Evolutionary conservation across 192 early-diverging fungal species (phyloP), one percentile per base, ranked within the genome.

Genomic region (Backusella australiensis): DNA sequence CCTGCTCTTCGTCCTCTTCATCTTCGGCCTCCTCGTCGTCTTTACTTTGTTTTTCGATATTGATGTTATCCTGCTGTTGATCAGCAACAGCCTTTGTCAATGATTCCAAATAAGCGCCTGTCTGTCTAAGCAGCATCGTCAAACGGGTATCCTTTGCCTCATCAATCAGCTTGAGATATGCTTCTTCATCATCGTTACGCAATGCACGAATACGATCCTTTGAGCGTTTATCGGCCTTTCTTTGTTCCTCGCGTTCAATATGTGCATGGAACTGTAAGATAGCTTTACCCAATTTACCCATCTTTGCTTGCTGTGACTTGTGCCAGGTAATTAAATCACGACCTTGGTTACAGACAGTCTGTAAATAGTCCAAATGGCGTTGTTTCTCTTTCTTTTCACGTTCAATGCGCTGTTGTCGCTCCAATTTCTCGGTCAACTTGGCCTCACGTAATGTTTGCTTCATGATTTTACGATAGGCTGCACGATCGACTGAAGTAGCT

Each of bases 131-230:
- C 79, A 99, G 81, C 77, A 95, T 91, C 32, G 93, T 91, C 71
- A 99, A 94, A 78, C 98, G 95, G 32, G 91, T 98, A 80, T 99
- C 96, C 85, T 99, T 99, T 44, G 93, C 92, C 85, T 96, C 85
- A 81, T 98, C 96, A 69, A 99, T 87, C 59, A 99, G 89, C 77
- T 95, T 93, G 70, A 98, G 81, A 81, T 99, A 99, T 12, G 95
- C 96, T 72, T 96, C 97, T 81, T 99, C 98, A 83, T 99, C 96
- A 87, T 97, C 95, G 65, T 92, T 94, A 84, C 94, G 93, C 71
- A 99, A 87, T 32, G 98, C 98, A 77, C 94, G 90, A 42, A 99
- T 85, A 95, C 98, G 96, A 85, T 99, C 98, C 81, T 95, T 92
- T 15, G 92, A 91, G 11, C 95, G 75, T 59, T 91, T 89, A 81